Base-by-base conservation (phyloP, 805 yeast species). In the Ogataea glucozyma region DNA sequence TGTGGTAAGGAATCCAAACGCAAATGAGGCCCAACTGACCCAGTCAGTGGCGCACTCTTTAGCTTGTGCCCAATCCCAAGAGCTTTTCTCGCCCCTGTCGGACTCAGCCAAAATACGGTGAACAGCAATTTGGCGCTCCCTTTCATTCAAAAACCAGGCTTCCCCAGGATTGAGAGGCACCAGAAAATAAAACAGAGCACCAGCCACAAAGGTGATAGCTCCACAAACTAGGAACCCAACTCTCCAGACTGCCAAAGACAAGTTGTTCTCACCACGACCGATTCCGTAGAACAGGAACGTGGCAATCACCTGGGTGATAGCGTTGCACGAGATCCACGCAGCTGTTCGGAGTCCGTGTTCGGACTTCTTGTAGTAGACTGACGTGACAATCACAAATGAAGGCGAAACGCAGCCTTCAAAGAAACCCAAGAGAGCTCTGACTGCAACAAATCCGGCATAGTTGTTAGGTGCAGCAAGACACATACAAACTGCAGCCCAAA, bases 401-500 rank as follows among this genome's bases (percentile, higher is more conserved):
- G 87, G 85, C 4, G 79, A 71, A 20, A 80, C 72, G 20, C 73
- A 66, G 38, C 77, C 68, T 57, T 79, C 84, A 6, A 76, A 64
- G 48, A 69, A 61, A 5, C 84, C 85, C 22, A 78, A 54, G 18
- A 76, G 51, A 3, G 69, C 68, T 51, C 85, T 64, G 18, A 71
- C 56, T 8, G 70, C 65, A 22, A 75, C 55, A 43, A 77, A 71
- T 0, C 80, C 74, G 4, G 74, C 65, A 49, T 68, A 76, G 32
- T 58, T 65, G 14, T 57, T 50, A n/a, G 70, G 57, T 9, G 57
- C 60, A 8, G 72, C 73, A 1, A 84, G 72, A 45, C 76, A 81
- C 22, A 77, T 61, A 38, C 75, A 67, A 29, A 80, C 61, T 10
- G 75, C 57, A 9, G 88, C 88, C 89, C 91, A 84, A 3, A 81